These are phyloP conservation scores for Diaporthe caulivora DNA, from an alignment of 2,329 filamentous ascomycete species.

Conservation along the genomic window DNA sequence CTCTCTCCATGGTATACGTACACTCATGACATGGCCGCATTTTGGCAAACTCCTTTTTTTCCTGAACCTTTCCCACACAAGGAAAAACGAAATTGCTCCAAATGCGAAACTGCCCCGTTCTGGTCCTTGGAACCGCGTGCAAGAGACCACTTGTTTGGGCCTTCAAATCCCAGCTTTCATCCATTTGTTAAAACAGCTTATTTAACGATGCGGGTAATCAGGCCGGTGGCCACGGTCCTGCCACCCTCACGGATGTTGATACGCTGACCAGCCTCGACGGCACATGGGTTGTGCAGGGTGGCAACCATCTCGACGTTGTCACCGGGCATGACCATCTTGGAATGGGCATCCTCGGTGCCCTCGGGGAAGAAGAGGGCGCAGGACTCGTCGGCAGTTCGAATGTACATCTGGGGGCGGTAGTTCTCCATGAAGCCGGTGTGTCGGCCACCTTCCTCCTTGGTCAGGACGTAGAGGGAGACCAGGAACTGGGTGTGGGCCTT, in stretches of 20 bases:
- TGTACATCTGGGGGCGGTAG: slow-evolving; percentile 96
- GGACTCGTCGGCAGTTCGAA: slow-evolving; percentile 89
- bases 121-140: slow-evolving; percentile 28
- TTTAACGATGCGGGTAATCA: slow-evolving; percentile 80
- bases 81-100: slow-evolving; percentile 37
- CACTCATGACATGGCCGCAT: slow-evolving; percentile 45
- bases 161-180: slow-evolving; percentile 5
- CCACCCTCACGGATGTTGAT: slow-evolving; percentile 99
- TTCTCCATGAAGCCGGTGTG: slow-evolving; percentile 96
- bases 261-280: slow-evolving; percentile 90
- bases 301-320: slow-evolving; percentile 99
- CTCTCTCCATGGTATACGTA: slow-evolving; percentile 39
- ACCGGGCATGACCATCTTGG: slow-evolving; percentile 95
- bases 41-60: slow-evolving; percentile 38
- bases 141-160: background rate
- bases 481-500: slow-evolving; percentile 94
- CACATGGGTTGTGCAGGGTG: slow-evolving; percentile 85
- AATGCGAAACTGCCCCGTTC: slow-evolving; percentile 39
- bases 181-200: slow-evolving; percentile 51
- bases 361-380: slow-evolving; percentile 89
- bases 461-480: slow-evolving; percentile 95
- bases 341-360: slow-evolving; percentile 76
- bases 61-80: slow-evolving; percentile 34
- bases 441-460: slow-evolving; percentile 97
- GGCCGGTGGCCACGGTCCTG: slow-evolving; percentile 85